Base-by-base conservation (phyloP, 495 filamentous ascomycete species). In the Hamigera avellanea region DNA sequence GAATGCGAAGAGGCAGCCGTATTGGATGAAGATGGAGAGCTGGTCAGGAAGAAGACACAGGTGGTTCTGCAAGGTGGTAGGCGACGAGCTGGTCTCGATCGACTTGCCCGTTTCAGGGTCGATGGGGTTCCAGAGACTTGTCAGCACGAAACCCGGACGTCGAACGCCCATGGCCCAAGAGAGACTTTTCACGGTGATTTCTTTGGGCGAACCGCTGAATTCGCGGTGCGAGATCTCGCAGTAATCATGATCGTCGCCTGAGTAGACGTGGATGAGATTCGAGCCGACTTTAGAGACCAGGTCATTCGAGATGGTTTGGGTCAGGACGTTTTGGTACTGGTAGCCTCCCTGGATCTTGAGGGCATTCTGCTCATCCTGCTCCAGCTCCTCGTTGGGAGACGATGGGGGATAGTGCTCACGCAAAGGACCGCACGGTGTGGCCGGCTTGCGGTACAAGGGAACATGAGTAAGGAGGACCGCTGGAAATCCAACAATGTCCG, bases 211-310 rank as follows among this genome's bases (percentile, higher is more conserved):
- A 28, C 71, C 73, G 8, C 67, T 73, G 40, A 76, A 82, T 32
- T 78, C 69, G 8, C 65, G 67, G 52, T 99, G 93, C 1, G 72
- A 59, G 16, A 96, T 58, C 37, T 95, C 87, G 59, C 93, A 99
- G 61, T 96, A 94, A 57, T 99, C 93, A 58, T 99, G 93, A 56
- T 99, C 93, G 48, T 99, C 93, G 1, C 93, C 93, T 1, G 86
- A 93, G 53, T 95, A 96, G 27, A 85, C 79, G 35, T 87, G 78
- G 10, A 61, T 45, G 6, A 69, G 39, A 13, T 94, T 76, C 32
- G 86, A 77, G 14, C 86, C 84, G 19, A 86, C 67, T 33, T 75
- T 78, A 14, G 78, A 69, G 17, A 93, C 57, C 10, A 95, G 51
- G 21, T 76, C 72, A 12, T 74, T 66, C 2, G 88, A 89, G 37